Conservation (phyloP, 2,329 filamentous ascomycete genomes). For the Hypoxylon sp. region DNA sequence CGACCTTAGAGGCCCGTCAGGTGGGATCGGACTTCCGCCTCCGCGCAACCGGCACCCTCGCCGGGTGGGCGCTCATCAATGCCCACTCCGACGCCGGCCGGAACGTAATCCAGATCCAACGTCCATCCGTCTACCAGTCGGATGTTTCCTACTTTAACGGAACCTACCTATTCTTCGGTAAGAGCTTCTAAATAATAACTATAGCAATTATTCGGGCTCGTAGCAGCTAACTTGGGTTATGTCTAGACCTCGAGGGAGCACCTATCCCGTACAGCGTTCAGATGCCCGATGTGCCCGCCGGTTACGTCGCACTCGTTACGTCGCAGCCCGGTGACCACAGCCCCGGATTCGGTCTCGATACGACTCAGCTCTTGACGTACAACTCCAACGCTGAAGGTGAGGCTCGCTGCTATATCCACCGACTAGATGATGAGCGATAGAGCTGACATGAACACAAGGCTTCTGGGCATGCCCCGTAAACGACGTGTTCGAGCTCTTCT, state of each 20-base stretch:
- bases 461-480: constrained; percentile 43
- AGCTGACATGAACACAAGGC: constrained; percentile 31
- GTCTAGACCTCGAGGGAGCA: constrained; percentile 21
- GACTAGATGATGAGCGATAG: background rate
- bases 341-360: constrained; percentile 35
- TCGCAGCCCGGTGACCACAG: constrained; percentile 28
- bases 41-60: constrained; percentile 26
- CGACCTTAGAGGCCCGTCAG: constrained; percentile 15
- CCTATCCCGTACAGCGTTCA: constrained; percentile 22
- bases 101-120: constrained; percentile 43
- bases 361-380: constrained; percentile 24
- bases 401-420: background rate
- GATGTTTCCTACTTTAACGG: constrained; percentile 37
- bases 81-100: constrained; percentile 33
- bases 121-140: constrained; percentile 37
- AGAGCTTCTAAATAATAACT: too few species aligned
- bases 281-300: constrained; percentile 32
- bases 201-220: background rate
- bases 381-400: constrained; percentile 33
- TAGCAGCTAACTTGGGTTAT: background rate
- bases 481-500: constrained; percentile 40
- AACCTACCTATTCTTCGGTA: constrained; percentile 38
- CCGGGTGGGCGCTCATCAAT: constrained; percentile 41
- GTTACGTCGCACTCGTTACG: constrained; percentile 33
- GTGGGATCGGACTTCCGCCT: constrained; percentile 36